Percentiles rank a stretch among this genome's conserved stretches.
Conservation (phyloP, 164 flowering plant species). For the Berberis vulgaris region DNA sequence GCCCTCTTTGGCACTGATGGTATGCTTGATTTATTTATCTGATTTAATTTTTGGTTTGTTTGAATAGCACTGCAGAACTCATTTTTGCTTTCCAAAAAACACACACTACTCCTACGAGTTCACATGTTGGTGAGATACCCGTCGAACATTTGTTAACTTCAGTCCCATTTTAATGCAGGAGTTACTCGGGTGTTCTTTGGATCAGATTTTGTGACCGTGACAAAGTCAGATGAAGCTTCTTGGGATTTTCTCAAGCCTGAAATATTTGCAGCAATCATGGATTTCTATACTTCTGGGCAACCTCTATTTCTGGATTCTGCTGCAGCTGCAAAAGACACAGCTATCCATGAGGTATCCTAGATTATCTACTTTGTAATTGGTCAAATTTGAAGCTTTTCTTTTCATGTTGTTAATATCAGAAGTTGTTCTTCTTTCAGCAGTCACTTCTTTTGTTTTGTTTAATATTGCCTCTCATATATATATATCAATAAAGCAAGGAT, state of each 20-base stretch:
- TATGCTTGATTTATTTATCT: constrained; percentile 10
- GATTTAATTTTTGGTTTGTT: not conserved
- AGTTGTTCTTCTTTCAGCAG: too few relatives aligned
- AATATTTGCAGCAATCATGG: constrained; percentile 94
- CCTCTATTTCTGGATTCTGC: constrained; percentile 73
- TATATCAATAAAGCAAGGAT: too few relatives aligned
- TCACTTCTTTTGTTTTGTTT: too few relatives aligned
- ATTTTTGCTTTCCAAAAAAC: not conserved
- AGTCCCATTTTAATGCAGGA: constrained; percentile 32
- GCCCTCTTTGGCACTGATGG: constrained; percentile 77
- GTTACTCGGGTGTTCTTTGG: constrained; percentile 84
- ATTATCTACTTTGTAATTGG: not conserved
- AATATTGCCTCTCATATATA: too few relatives aligned
- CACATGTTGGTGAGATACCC: not conserved
- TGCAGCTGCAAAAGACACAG: constrained; percentile 77
- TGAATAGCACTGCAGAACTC: not conserved
- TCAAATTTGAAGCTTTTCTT: not conserved
- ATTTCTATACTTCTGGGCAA: constrained; percentile 79
- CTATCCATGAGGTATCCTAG: constrained; percentile 56
- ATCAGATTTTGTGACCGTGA: constrained; percentile 84
- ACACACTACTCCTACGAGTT: not conserved
- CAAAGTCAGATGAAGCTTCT: constrained; percentile 73
- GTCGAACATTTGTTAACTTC: not conserved
- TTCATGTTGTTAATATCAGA: too few relatives aligned
- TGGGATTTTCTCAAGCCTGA: constrained; percentile 94